Evolutionary conservation across 1,284 basidiomycete species (phyloP).

Genomic region (Rhodotorula sp.): DNA sequence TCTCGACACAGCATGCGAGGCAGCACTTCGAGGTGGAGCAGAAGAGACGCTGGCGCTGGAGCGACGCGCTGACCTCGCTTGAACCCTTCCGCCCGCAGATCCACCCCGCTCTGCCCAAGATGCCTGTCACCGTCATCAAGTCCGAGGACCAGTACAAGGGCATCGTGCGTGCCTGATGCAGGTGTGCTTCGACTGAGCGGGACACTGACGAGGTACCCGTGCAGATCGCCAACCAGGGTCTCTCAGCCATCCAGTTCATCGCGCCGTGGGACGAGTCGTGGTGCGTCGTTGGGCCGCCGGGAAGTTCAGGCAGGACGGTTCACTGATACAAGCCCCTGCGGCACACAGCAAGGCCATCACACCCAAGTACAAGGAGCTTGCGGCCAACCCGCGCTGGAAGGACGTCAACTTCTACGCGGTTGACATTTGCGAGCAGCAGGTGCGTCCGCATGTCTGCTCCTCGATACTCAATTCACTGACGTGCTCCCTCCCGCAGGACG

Average conservation of each 20-base stretch:
- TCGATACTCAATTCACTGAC: not conserved
- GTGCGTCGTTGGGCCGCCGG: not conserved
- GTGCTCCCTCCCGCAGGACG: slow-evolving; percentile 5
- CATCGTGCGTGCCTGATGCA: not conserved
- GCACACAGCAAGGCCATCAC: slow-evolving; percentile 32
- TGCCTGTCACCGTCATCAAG: slow-evolving; percentile 33
- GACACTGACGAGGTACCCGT: not conserved
- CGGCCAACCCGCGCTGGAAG: slow-evolving; percentile 14
- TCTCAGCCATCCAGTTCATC: slow-evolving; percentile 19
- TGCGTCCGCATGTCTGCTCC: not conserved
- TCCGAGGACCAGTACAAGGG: slow-evolving; percentile 29
- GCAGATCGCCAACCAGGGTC: slow-evolving; percentile 11
- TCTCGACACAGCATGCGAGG: too few species aligned
- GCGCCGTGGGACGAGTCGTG: slow-evolving; percentile 39
- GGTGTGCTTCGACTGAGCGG: too few species aligned
- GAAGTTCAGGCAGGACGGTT: not conserved
- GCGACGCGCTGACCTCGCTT: not conserved
- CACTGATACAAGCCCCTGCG: not conserved
- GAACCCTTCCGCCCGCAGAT: not conserved
- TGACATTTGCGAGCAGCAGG: slow-evolving; percentile 40
- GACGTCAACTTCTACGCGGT: slow-evolving; percentile 33
- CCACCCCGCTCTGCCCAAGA: not conserved
- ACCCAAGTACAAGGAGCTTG: slow-evolving; percentile 29
- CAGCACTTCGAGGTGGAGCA: too few species aligned
- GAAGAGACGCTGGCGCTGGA: too few species aligned